A percentile compares a stretch with the other conserved stretches of the same genome.
phyloP scores from a whole-genome alignment of 352 stramenopile genomes.

The Pythium dissimile region DNA sequence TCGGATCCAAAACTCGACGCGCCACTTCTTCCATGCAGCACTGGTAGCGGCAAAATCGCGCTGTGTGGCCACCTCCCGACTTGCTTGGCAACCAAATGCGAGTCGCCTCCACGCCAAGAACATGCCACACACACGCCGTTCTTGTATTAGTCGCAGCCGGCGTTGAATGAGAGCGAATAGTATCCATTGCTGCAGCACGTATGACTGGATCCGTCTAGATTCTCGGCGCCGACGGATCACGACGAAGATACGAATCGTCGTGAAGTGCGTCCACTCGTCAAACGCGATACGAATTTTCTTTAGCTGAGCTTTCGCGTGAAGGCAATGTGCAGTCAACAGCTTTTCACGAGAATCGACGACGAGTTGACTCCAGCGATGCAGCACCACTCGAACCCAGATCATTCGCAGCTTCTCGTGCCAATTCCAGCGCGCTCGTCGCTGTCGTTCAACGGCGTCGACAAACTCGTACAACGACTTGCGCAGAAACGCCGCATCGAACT shows the following conservation, averaged over 20 bases:
- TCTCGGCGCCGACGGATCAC: neutral
- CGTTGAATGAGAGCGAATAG: neutral
- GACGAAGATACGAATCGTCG: constrained; percentile 8
- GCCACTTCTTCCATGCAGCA: constrained; percentile 8
- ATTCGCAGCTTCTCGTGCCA: neutral
- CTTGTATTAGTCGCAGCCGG: neutral
- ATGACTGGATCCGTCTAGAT: neutral
- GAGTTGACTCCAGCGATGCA: constrained; percentile 1
- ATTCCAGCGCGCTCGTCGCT: neutral
- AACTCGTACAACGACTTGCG: neutral
- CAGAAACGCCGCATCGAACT: constrained; percentile 3
- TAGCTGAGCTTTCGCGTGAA: neutral
- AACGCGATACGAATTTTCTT: neutral
- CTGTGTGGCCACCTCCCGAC: neutral
- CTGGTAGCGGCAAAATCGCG: neutral
- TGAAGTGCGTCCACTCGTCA: constrained; percentile 14
- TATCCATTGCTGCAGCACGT: neutral
- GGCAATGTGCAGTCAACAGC: neutral
- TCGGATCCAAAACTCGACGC: constrained; percentile 20
- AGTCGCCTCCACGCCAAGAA: neutral
- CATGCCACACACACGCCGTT: neutral
- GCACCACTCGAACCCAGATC: neutral
- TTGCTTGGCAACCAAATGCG: neutral
- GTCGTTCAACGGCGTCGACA: neutral
- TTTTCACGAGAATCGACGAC: neutral